Conservation (phyloP, 306 rosid genomes). For the Dalbergia oliveri region DNA sequence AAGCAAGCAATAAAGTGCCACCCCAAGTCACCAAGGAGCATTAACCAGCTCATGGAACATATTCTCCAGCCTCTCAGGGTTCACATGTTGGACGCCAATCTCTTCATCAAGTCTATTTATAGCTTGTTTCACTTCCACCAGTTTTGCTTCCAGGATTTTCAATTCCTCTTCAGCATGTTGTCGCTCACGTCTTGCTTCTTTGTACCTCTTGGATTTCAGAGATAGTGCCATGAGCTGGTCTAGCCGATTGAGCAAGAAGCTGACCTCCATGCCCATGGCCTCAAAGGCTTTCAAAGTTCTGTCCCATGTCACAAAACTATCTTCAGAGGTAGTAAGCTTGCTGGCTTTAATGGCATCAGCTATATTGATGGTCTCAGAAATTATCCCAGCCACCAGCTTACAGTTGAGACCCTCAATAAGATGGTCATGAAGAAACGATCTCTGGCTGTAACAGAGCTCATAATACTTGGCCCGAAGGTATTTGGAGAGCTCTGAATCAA, state of each 20-base stretch:
- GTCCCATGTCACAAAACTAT: slow-evolving; percentile 53
- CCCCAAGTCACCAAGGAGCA: slow-evolving; percentile 60
- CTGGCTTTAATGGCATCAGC: slow-evolving; percentile 69
- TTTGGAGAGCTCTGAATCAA: slow-evolving; percentile 58
- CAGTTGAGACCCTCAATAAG: slow-evolving; percentile 63
- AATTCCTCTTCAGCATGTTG: slow-evolving; percentile 44
- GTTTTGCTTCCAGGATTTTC: slow-evolving; percentile 40
- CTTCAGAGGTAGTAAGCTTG: slow-evolving; percentile 52
- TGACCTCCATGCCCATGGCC: slow-evolving; percentile 63
- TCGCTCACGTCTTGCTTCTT: slow-evolving; percentile 42
- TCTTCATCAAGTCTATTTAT: slow-evolving; percentile 47
- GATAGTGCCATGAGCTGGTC: slow-evolving; percentile 47
- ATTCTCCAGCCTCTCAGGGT: slow-evolving; percentile 39
- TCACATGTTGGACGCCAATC: slow-evolving; percentile 26
- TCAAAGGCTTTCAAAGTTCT: slow-evolving; percentile 59
- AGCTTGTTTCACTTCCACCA: slow-evolving; percentile 33
- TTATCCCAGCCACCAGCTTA: slow-evolving; percentile 59
- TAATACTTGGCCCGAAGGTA: slow-evolving; percentile 54
- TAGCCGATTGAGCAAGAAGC: slow-evolving; percentile 58
- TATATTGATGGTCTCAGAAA: slow-evolving; percentile 60
- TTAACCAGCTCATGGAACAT: slow-evolving; percentile 54
- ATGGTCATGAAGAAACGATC: slow-evolving; percentile 63
- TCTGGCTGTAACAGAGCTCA: slow-evolving; percentile 67
- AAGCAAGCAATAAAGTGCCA: background rate
- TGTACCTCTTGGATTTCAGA: slow-evolving; percentile 38